Evolutionary conservation across 2,329 filamentous ascomycete species (phyloP), one percentile per base, ranked within the genome.

Genomic region (Botrytis pseudocinerea): DNA sequence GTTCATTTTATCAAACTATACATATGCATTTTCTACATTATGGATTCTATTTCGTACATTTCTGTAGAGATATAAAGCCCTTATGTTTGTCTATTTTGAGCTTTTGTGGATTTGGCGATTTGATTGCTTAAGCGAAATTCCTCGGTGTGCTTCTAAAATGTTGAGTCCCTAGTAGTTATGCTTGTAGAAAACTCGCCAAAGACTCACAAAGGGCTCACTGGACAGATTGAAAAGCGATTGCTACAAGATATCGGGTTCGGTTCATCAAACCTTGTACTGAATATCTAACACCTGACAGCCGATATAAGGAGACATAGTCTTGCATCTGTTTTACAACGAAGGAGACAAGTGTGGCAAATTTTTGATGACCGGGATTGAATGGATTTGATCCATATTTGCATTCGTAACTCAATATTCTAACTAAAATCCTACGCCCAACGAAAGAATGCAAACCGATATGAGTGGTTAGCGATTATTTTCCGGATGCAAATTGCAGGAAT

Each of bases 281-380:
- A 51, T 14, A n/a, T 0, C 48, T 4, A 0, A n/a, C 25, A 4
- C 10, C 0, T 25, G n/a, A 12, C 10, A 51, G 10, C 10, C 1
- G 46, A 2, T n/a, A 22, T 1, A 51, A 14, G 25, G 22, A n/a
- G 0, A 51, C 22, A 51, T 14, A 51, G 22, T 51, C 10, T 6
- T 51, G 48, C 0, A 1, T 0, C 2, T n/a, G 4, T 54, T 54
- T 16, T 16, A 5, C n/a, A n/a, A 16, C 1, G 25, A 4, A 54
- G 48, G 2, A n/a, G n/a, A 0, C 12, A n/a, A n/a, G 12, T n/a
- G 48, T 25, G 12, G n/a, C 25, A n/a, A 54, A n/a, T 4, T 14
- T 3, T 54, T 54, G 1, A 54, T n/a, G 25, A n/a, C 48, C 5
- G n/a, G 0, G 25, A 16, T 32, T 20, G 28, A 32, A 32, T n/a